Evolutionary conservation across 225 moss, liverwort and hornwort species (phyloP).

Genomic region (Anthoceros angustus): DNA sequence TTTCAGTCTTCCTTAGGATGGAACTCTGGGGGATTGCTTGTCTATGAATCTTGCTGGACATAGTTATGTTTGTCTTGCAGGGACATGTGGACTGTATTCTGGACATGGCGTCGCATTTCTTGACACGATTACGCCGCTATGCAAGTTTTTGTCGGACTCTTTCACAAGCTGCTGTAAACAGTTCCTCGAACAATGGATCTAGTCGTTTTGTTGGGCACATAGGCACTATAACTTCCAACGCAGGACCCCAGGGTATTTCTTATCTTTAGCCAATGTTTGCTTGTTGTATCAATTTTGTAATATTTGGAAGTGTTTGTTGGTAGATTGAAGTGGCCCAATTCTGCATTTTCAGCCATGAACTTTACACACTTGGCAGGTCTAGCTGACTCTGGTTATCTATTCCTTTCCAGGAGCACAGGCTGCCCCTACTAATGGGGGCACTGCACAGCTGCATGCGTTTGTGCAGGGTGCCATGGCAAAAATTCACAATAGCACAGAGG

Average conservation of each 20-base stretch:
- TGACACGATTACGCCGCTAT: slow-evolving; percentile 84
- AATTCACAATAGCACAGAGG: slow-evolving; percentile 50
- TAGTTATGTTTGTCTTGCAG: slow-evolving; percentile 19
- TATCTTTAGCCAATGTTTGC: not conserved
- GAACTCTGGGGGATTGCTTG: not conserved
- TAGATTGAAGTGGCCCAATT: no score
- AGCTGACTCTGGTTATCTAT: not conserved
- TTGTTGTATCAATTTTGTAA: no score
- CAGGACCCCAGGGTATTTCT: not conserved
- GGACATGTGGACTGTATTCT: slow-evolving; percentile 76
- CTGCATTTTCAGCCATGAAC: not conserved
- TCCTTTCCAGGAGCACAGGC: slow-evolving; percentile 24
- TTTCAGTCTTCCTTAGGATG: slow-evolving; percentile 3
- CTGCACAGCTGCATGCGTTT: slow-evolving; percentile 72
- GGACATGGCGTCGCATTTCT: slow-evolving; percentile 95
- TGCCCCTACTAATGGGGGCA: slow-evolving; percentile 39
- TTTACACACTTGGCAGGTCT: slow-evolving; percentile 20
- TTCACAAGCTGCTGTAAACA: slow-evolving; percentile 66
- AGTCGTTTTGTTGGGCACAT: slow-evolving; percentile 45
- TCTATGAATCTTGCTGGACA: not conserved
- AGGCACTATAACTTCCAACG: slow-evolving; percentile 24
- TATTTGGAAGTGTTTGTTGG: no score
- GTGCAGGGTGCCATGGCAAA: slow-evolving; percentile 93
- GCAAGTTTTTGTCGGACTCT: slow-evolving; percentile 87
- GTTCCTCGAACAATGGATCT: slow-evolving; percentile 36